These are phyloP conservation scores for Aspergillus awamori DNA, from an alignment of 2,329 filamentous ascomycete species.

Conservation along the genomic window DNA sequence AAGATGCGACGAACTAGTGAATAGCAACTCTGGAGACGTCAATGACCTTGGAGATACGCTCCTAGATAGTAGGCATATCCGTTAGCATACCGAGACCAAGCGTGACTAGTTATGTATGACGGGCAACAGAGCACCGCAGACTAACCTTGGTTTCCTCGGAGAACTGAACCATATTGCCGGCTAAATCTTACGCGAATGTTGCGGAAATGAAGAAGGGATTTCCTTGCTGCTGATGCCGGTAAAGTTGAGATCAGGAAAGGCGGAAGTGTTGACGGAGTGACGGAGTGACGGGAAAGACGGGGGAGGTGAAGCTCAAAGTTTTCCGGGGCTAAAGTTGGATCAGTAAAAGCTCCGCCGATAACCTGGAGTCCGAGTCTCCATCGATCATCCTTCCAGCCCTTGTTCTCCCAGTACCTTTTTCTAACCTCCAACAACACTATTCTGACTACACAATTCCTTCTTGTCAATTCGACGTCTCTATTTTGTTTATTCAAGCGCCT, in stretches of 20 bases:
- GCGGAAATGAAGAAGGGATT: background rate
- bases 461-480: background rate
- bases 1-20: slow-evolving; percentile 73
- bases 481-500: background rate
- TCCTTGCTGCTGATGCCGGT: background rate
- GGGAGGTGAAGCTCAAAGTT: slow-evolving; percentile 32
- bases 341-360: slow-evolving; percentile 24
- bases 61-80: slow-evolving; percentile 56
- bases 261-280: slow-evolving; percentile 13
- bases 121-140: slow-evolving; percentile 4
- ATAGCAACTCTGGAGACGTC: slow-evolving; percentile 91
- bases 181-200: background rate
- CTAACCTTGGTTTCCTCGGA: slow-evolving; percentile 96
- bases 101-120: background rate
- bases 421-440: background rate
- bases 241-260: background rate
- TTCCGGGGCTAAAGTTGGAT: slow-evolving; percentile 27
- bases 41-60: slow-evolving; percentile 96
- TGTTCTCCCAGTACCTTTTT: background rate
- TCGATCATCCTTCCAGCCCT: slow-evolving; percentile 1
- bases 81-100: slow-evolving; percentile 17
- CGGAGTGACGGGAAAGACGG: slow-evolving; percentile 22
- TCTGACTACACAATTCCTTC: no score
- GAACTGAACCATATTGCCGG: slow-evolving; percentile 60
- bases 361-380: slow-evolving; percentile 7